phyloP scores from a whole-genome alignment of 225 moss, liverwort and hornwort genomes.

The Lunularia cruciata region DNA sequence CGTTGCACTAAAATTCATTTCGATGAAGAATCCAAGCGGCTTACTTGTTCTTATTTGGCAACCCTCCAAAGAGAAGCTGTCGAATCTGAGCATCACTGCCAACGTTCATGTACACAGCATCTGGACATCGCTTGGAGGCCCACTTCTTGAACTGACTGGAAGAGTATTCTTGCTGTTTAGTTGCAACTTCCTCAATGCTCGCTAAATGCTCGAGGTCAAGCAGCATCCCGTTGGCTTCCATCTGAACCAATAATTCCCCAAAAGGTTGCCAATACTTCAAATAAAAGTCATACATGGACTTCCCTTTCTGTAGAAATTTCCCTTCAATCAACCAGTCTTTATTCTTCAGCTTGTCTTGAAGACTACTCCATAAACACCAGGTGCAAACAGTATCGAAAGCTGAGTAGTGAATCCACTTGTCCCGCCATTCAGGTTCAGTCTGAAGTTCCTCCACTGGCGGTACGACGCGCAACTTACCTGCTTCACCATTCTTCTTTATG shows the following conservation, averaged over 20 bases:
- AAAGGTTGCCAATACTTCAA: slow-evolving; percentile 80
- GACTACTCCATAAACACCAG: slow-evolving; percentile 90
- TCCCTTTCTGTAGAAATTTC: slow-evolving; percentile 41
- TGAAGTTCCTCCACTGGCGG: slow-evolving; percentile 94
- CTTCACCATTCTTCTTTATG: slow-evolving; percentile 81
- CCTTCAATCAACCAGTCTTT: slow-evolving; percentile 67
- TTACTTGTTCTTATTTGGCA: slow-evolving; percentile 70
- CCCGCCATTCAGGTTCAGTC: slow-evolving; percentile 72
- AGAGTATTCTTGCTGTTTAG: slow-evolving; percentile 72
- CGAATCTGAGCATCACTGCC: slow-evolving; percentile 99
- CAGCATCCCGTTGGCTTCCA: slow-evolving; percentile 98
- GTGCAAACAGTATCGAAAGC: slow-evolving; percentile 95
- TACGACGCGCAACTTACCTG: slow-evolving; percentile 78
- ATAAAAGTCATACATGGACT: slow-evolving; percentile 82
- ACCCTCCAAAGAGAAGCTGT: slow-evolving; percentile 90
- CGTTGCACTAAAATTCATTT: too few species aligned
- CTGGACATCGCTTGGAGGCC: slow-evolving; percentile 89
- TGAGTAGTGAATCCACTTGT: slow-evolving; percentile 96
- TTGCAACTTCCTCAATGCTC: slow-evolving; percentile 81
- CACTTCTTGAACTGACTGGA: slow-evolving; percentile 74
- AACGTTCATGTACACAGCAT: slow-evolving; percentile 88
- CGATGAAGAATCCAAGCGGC: not conserved
- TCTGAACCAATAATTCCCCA: slow-evolving; percentile 86
- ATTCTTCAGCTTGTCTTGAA: slow-evolving; percentile 53
- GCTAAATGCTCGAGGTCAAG: slow-evolving; percentile 83